Evolutionary conservation across 1,139 yeast species (phyloP).

Genomic region (Meyerozyma sp.): DNA sequence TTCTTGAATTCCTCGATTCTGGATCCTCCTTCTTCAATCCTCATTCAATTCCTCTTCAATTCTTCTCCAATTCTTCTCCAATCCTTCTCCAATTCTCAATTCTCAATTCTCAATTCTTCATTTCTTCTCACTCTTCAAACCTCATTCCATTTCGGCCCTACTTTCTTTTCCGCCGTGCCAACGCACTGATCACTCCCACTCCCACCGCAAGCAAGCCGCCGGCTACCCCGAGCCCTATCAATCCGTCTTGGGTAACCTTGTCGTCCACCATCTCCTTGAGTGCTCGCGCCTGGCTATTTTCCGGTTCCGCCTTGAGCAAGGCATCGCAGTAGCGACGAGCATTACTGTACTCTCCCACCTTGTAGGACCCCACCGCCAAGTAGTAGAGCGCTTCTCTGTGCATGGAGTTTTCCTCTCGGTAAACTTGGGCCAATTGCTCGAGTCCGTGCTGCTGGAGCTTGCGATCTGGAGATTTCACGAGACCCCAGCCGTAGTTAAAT

Average conservation of each 20-base stretch:
- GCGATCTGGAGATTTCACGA: slow-evolving; percentile 61
- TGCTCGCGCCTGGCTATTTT: slow-evolving; percentile 68
- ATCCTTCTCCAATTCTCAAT: too few species aligned
- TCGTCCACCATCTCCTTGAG: slow-evolving; percentile 77
- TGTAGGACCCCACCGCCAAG: slow-evolving; percentile 81
- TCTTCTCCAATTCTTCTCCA: too few species aligned
- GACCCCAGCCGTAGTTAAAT: slow-evolving; percentile 96
- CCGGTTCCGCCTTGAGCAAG: slow-evolving; percentile 73
- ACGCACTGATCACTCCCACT: slow-evolving; percentile 59
- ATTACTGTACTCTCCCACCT: slow-evolving; percentile 79
- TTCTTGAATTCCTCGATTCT: too few species aligned
- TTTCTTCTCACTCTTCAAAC: not conserved
- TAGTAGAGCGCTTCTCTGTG: slow-evolving; percentile 89
- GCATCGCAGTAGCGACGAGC: slow-evolving; percentile 84
- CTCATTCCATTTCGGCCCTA: not conserved
- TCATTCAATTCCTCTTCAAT: too few species aligned
- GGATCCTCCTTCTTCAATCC: too few species aligned
- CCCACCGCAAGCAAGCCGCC: slow-evolving; percentile 84
- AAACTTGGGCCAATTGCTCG: slow-evolving; percentile 65
- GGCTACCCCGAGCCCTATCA: slow-evolving; percentile 81
- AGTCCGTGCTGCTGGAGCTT: slow-evolving; percentile 77
- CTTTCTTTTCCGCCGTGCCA: slow-evolving; percentile 34
- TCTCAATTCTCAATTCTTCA: too few species aligned
- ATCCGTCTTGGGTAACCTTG: slow-evolving; percentile 78
- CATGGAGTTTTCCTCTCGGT: slow-evolving; percentile 73